Conservation (phyloP, 495 filamentous ascomycete species). For the Xanthoparmelia taractica region DNA sequence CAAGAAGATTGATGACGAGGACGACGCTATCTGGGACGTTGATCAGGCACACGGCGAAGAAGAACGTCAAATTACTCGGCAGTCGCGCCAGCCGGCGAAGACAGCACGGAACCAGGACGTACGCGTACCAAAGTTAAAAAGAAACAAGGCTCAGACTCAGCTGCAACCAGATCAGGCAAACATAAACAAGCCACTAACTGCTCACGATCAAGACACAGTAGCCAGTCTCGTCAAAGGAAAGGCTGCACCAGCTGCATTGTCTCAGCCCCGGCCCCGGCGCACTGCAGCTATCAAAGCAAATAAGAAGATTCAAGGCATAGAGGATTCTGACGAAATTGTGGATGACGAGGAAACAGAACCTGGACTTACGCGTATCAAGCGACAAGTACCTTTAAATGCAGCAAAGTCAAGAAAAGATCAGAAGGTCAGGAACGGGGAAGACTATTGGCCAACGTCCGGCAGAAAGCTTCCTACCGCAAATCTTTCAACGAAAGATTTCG, state of each 20-base stretch:
- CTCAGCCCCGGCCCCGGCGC: conserved; percentile 10
- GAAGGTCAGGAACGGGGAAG: background rate
- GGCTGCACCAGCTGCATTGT: background rate
- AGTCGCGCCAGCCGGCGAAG: background rate
- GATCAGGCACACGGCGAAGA: background rate
- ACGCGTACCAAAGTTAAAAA: background rate
- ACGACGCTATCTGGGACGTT: conserved; percentile 3
- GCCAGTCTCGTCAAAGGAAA: background rate
- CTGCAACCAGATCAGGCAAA: background rate
- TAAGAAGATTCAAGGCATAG: conserved; percentile 16
- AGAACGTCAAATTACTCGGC: background rate
- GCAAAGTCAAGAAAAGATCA: background rate
- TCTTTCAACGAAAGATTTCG: background rate
- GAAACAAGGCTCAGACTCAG: background rate
- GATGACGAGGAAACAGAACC: background rate
- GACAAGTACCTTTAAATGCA: background rate
- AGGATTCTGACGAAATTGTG: conserved; percentile 11
- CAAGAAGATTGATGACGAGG: background rate
- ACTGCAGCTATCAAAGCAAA: conserved; percentile 27
- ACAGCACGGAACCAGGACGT: background rate
- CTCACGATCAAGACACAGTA: background rate
- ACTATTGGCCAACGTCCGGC: background rate
- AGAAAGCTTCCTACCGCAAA: background rate
- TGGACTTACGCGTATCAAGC: background rate
- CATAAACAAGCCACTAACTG: background rate